Conservation (phyloP, 805 yeast species). For the Helenozyma baotianmanensis region DNA sequence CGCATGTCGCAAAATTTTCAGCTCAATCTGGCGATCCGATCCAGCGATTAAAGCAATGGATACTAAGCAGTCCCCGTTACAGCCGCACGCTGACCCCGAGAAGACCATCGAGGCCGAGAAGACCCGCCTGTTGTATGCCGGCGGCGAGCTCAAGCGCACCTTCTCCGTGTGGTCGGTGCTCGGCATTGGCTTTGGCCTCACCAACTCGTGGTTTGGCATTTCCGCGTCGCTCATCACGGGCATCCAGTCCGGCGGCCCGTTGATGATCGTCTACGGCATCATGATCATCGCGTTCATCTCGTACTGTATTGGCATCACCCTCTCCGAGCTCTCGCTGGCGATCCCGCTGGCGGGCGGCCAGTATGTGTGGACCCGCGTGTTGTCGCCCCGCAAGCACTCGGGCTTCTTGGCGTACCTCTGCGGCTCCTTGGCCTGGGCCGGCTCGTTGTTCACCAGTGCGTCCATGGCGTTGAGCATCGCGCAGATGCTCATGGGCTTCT, state of each 20-base stretch:
- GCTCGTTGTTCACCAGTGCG: constrained; percentile 37
- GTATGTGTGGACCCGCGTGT: constrained; percentile 38
- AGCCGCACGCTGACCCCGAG: too few species aligned
- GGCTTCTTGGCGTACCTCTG: constrained; percentile 35
- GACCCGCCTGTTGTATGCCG: constrained; percentile 3
- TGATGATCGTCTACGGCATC: constrained; percentile 38
- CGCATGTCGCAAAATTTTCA: too few species aligned
- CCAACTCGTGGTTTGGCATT: constrained; percentile 42
- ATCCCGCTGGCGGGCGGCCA: constrained; percentile 42
- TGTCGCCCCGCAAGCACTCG: constrained; percentile 36
- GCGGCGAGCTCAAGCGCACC: constrained; percentile 28
- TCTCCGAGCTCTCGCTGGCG: constrained; percentile 37
- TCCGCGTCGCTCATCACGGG: constrained; percentile 38
- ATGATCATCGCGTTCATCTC: constrained; percentile 35
- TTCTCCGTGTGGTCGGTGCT: constrained; percentile 37
- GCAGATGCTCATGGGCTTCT: constrained; percentile 33
- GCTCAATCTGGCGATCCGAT: too few species aligned
- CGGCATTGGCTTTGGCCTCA: constrained; percentile 39
- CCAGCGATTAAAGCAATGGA: too few species aligned
- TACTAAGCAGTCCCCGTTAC: too few species aligned
- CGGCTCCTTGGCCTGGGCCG: constrained; percentile 41
- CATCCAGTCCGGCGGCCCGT: constrained; percentile 39
- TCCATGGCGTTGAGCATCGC: constrained; percentile 36
- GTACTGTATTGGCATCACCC: constrained; percentile 33
- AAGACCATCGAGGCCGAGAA: constrained; percentile 9